A percentile compares a stretch with the other conserved stretches of the same genome.
Conservation (phyloP, 1,284 basidiomycete genomes). For the Cryptococcus sp. region DNA sequence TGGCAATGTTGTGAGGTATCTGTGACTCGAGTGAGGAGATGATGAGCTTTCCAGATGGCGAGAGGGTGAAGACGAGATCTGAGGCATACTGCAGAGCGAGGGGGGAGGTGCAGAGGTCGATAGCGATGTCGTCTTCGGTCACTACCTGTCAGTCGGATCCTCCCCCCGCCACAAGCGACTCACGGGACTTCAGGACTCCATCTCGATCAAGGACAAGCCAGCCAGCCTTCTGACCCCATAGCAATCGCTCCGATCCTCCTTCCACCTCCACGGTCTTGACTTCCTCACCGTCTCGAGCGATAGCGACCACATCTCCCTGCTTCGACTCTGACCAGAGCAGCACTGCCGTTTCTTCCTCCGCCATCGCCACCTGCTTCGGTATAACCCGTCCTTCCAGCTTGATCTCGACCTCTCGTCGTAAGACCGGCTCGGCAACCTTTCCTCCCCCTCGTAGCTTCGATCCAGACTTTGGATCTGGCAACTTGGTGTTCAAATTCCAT, state of each 20-base stretch:
- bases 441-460: conserved; percentile 53
- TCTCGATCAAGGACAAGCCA: conserved; percentile 25
- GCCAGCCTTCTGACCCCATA: conserved; percentile 25
- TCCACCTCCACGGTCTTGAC: not conserved
- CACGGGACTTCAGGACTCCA: conserved; percentile 18
- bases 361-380: conserved; percentile 32
- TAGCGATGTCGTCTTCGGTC: conserved; percentile 1
- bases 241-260: conserved; percentile 21
- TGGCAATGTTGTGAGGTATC: conserved; percentile 46
- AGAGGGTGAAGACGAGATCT: conserved; percentile 60
- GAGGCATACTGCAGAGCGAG: conserved; percentile 22
- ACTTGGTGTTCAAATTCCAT: conserved; percentile 63
- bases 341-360: conserved; percentile 22
- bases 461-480: conserved; percentile 45
- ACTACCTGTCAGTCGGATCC: conserved; percentile 1
- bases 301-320: conserved; percentile 8
- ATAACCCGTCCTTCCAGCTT: conserved; percentile 22
- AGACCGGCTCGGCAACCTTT: conserved; percentile 55
- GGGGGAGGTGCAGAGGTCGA: conserved; percentile 25
- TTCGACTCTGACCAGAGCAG: conserved; percentile 8
- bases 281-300: not conserved
- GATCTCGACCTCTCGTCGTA: conserved; percentile 50
- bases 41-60: conserved; percentile 58
- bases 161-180: not conserved
- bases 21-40: conserved; percentile 47